Evolutionary conservation across 1,284 basidiomycete species (phyloP).

Genomic region (Caloboletus inedulis): DNA sequence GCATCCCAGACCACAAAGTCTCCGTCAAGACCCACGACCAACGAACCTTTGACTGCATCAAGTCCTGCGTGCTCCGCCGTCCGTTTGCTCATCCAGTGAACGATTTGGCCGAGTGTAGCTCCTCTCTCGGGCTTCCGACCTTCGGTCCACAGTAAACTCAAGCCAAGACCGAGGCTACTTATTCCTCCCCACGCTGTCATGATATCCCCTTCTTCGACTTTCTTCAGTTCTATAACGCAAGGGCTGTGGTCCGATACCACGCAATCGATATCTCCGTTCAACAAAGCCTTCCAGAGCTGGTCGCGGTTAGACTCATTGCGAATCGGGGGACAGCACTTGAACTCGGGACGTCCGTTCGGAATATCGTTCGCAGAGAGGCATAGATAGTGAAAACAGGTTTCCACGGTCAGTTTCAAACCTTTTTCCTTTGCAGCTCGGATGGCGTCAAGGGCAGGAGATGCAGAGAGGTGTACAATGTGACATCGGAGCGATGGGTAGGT

Average conservation of each 20-base stretch:
- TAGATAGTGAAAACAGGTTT: constrained; percentile 95
- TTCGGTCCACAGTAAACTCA: constrained; percentile 86
- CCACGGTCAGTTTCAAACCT: constrained; percentile 75
- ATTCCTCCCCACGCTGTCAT: constrained; percentile 94
- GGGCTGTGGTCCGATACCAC: constrained; percentile 95
- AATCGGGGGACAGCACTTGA: constrained; percentile 96
- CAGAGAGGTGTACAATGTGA: constrained; percentile 92
- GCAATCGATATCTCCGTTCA: constrained; percentile 80
- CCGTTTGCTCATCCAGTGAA: constrained; percentile 70
- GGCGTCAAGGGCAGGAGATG: constrained; percentile 72
- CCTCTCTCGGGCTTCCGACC: constrained; percentile 49
- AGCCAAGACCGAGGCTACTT: constrained; percentile 80
- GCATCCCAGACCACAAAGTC: constrained; percentile 87
- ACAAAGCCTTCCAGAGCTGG: constrained; percentile 74
- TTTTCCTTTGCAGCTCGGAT: constrained; percentile 65
- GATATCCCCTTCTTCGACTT: constrained; percentile 73
- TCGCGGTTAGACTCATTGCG: constrained; percentile 71
- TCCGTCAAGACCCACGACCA: constrained; percentile 74
- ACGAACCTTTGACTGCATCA: constrained; percentile 62
- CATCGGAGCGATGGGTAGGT: constrained; percentile 69
- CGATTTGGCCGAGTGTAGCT: constrained; percentile 56
- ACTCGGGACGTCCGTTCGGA: constrained; percentile 71
- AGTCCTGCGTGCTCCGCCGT: constrained; percentile 81
- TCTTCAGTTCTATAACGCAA: constrained; percentile 80
- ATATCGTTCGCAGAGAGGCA: constrained; percentile 63